Evolutionary conservation across 1,139 yeast genomes (phyloP), one percentile per base, ranked within the genome.

Genomic region (Saccharomyces hybrid): DNA sequence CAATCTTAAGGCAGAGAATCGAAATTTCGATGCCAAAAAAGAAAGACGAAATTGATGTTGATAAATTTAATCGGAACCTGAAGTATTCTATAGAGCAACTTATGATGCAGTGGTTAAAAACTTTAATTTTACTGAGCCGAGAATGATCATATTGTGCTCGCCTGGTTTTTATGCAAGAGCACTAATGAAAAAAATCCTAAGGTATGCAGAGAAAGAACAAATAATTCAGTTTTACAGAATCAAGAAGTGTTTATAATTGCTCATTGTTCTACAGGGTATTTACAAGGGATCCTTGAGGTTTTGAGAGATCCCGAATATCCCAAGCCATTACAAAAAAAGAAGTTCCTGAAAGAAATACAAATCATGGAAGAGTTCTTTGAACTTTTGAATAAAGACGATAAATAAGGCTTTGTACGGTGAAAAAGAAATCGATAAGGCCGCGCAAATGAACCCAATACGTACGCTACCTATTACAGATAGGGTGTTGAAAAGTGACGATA

Each of bases 391-490:
- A 82, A 81, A 44, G 96, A 89, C 67, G 89, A 86, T 57, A 27
- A 84, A 80, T 51, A 80, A 82, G 58, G 96, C 97, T 4, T 91
- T 96, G 95, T 91, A 91, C 69, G 98, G 98, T 16, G 84, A 85
- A n/a, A 77, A 78, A 26, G 97, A 89, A 62, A 88, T 86, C 28
- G 78, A 75, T 49, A 83, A 79, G 59, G 97, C 97, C 0, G 76
- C 84, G 1, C 80, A 79, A 14, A 73, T 82, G 65, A 95, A 93
- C 9, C 95, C 96, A 0, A 87, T 91, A 3, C 79, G 81, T 55
- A 78, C 82, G 48, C 73, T 91, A 50, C 70, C 91, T 74, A 78
- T 91, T 53, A 83, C 97, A 0, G 98, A 91, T 66, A 73, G 87
- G 0, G 70, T 90, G 49, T 85, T 90, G 72, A 77, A 95, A 61